A percentile compares a stretch with the other conserved stretches of the same genome.
phyloP scores from a whole-genome alignment of 768 basidiomycete species.

The Rhodotorula taiwanensis region DNA sequence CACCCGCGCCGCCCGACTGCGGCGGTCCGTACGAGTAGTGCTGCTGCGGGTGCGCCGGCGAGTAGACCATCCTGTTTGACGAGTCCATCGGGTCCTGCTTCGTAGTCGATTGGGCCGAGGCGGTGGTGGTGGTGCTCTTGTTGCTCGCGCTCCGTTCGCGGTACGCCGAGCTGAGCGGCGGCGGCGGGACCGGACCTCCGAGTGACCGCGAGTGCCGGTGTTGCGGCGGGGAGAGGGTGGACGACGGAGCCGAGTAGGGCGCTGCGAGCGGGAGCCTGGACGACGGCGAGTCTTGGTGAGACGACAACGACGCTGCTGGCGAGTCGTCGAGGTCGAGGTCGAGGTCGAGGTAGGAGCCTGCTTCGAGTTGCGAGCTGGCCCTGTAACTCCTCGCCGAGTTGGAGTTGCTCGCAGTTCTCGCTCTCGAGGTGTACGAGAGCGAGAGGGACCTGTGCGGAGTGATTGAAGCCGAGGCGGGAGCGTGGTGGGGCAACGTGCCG shows the following conservation, averaged over 20 bases:
- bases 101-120: too few species aligned
- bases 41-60: not conserved
- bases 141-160: not conserved
- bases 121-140: not conserved
- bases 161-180: not conserved
- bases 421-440: not conserved
- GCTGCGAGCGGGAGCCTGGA: not conserved
- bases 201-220: conserved; percentile 27
- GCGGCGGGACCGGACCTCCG: not conserved
- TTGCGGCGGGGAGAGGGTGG: not conserved
- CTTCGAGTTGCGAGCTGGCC: not conserved
- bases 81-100: not conserved
- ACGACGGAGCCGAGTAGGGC: not conserved
- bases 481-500: too few species aligned
- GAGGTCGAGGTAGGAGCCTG: not conserved
- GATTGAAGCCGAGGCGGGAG: too few species aligned
- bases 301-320: not conserved
- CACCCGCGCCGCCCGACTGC: not conserved
- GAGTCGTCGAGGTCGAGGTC: not conserved
- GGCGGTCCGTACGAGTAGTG: not conserved
- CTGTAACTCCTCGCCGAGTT: not conserved
- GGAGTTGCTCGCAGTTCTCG: not conserved
- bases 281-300: not conserved
- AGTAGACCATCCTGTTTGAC: not conserved
- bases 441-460: not conserved